phyloP scores from a whole-genome alignment of 1,284 basidiomycete genomes.

The Cutaneotrichosporon sp. region DNA sequence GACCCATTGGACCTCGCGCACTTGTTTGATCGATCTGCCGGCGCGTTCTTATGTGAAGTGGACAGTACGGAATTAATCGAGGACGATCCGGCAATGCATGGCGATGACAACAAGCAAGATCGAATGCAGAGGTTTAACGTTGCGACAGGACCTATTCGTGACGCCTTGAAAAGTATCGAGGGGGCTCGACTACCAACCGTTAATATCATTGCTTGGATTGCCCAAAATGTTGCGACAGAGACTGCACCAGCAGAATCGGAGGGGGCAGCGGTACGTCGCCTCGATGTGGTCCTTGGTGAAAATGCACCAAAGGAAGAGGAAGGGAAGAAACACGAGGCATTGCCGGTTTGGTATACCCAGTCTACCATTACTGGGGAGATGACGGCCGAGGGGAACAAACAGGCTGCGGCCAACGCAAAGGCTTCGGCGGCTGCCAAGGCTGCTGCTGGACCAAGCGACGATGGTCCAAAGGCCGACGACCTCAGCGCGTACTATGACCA shows the following conservation, averaged over 20 bases:
- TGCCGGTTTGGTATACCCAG: constrained; percentile 90
- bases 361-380: constrained; percentile 90
- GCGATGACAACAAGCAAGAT: constrained; percentile 63
- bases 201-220: constrained; percentile 49
- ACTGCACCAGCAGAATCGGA: constrained; percentile 68
- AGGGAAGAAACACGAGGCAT: constrained; percentile 82
- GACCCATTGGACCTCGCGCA: constrained; percentile 82
- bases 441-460: constrained; percentile 15
- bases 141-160: constrained; percentile 81
- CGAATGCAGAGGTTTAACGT: constrained; percentile 93
- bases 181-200: constrained; percentile 54
- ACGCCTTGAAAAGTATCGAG: constrained; percentile 84
- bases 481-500: constrained; percentile 37
- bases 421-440: constrained; percentile 11
- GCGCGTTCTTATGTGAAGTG: constrained; percentile 53
- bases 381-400: constrained; percentile 69
- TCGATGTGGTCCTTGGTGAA: constrained; percentile 74
- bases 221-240: constrained; percentile 41
- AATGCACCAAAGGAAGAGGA: constrained; percentile 70
- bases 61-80: constrained; percentile 79
- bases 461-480: constrained; percentile 33
- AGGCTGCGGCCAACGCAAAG: constrained; percentile 23
- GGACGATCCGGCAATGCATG: constrained; percentile 64
- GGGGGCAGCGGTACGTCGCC: constrained; percentile 57
- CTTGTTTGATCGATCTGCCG: constrained; percentile 58